Conservation (phyloP, 108 stramenopile genomes). For the Fragilaria crotonensis region DNA sequence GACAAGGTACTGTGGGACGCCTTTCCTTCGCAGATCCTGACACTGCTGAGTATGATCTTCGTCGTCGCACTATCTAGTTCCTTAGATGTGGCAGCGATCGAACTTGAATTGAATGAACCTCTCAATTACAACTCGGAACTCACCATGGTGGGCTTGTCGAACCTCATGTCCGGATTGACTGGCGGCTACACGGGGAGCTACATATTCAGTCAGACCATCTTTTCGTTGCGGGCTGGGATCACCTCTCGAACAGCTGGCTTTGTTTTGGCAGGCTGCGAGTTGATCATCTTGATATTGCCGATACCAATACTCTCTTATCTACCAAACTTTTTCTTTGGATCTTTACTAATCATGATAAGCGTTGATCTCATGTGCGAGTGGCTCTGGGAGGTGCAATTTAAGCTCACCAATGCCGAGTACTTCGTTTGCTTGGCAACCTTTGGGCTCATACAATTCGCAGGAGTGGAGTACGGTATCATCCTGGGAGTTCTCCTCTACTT, state of each 20-base stretch:
- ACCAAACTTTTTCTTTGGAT: conserved; percentile 93
- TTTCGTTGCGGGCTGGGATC: conserved; percentile 89
- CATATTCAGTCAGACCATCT: conserved; percentile 97
- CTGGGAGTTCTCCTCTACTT: conserved; percentile 59
- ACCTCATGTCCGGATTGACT: conserved; percentile 82
- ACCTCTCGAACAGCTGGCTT: conserved; percentile 72
- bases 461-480: conserved; percentile 85
- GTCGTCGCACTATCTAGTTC: conserved; percentile 94
- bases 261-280: conserved; percentile 48
- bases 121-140: conserved; percentile 94
- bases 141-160: conserved; percentile 83
- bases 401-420: conserved; percentile 75
- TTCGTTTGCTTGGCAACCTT: conserved; percentile 80
- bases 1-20: conserved; percentile 77
- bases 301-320: conserved; percentile 77
- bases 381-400: conserved; percentile 82
- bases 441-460: conserved; percentile 64
- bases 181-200: conserved; percentile 84
- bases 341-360: conserved; percentile 85
- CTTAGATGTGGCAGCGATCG: conserved; percentile 96
- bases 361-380: conserved; percentile 93
- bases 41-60: conserved; percentile 82
- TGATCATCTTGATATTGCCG: conserved; percentile 62
- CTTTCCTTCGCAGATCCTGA: conserved; percentile 51
- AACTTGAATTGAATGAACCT: conserved; percentile 88